phyloP scores from a whole-genome alignment of 164 flowering plant species.

The Annona cherimola region DNA sequence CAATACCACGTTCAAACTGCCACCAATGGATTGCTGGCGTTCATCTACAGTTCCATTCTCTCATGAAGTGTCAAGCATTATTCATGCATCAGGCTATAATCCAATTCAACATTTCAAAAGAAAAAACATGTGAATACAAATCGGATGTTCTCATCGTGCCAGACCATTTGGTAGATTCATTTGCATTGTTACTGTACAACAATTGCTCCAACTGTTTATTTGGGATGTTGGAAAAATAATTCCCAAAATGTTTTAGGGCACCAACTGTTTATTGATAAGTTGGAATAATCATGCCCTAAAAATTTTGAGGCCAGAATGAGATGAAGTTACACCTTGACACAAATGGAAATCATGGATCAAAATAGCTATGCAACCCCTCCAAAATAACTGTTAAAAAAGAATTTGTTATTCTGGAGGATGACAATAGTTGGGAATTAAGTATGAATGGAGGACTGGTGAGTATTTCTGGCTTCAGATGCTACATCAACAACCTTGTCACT shows the following conservation, averaged over 20 bases:
- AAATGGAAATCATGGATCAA: constrained; percentile 2
- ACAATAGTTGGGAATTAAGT: constrained; percentile 18
- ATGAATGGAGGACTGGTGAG: constrained; percentile 35
- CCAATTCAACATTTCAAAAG: too few relatives aligned
- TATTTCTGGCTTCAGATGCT: constrained; percentile 32
- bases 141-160: too few relatives aligned
- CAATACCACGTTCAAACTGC: too few relatives aligned
- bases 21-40: too few relatives aligned
- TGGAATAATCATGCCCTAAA: not conserved
- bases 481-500: constrained; percentile 45
- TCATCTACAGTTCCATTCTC: too few relatives aligned
- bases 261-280: not conserved
- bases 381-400: constrained; percentile 1
- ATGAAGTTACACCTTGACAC: not conserved
- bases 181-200: too few relatives aligned
- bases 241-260: not conserved
- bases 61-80: too few relatives aligned
- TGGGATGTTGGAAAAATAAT: too few relatives aligned
- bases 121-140: too few relatives aligned
- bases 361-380: not conserved
- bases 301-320: not conserved
- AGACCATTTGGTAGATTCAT: too few relatives aligned
- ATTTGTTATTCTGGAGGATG: constrained; percentile 1
- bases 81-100: too few relatives aligned
- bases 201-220: too few relatives aligned